A percentile compares a stretch with the other conserved stretches of the same genome.
Conservation (phyloP, 2,329 filamentous ascomycete genomes). For the Stagonosporopsis chrysanthemi region DNA sequence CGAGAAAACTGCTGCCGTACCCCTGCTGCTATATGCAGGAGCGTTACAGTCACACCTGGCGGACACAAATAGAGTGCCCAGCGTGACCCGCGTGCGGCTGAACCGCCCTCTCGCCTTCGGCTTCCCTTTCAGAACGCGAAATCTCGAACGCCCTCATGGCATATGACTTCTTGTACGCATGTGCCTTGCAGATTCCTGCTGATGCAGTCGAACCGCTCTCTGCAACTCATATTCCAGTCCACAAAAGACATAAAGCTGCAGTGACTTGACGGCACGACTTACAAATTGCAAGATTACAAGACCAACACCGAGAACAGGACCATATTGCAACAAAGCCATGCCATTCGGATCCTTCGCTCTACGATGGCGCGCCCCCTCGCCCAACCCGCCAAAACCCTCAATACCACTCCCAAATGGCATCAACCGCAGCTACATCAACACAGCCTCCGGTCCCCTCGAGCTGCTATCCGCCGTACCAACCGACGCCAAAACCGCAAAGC, state of each 20-base stretch:
- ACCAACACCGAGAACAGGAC: not conserved
- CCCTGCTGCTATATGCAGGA: not conserved
- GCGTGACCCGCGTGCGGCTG: conserved; percentile 20
- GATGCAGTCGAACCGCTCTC: not conserved
- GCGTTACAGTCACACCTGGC: not conserved
- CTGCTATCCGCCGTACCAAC: conserved; percentile 55
- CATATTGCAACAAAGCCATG: conserved; percentile 18
- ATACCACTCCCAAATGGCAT: conserved; percentile 54
- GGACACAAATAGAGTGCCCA: conserved; percentile 10
- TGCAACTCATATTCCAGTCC: not conserved
- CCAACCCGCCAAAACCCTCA: conserved; percentile 31
- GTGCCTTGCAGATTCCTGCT: not conserved
- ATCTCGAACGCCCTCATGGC: not conserved
- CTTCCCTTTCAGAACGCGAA: conserved; percentile 8
- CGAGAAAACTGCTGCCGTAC: too few relatives aligned
- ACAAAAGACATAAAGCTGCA: not conserved
- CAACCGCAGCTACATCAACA: conserved; percentile 55
- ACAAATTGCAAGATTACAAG: not conserved
- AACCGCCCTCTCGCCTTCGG: conserved; percentile 15
- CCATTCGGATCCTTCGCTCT: conserved; percentile 41
- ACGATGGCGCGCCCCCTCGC: conserved; percentile 35
- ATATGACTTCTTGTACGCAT: not conserved
- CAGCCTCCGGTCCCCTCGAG: conserved; percentile 58
- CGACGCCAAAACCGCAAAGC: conserved; percentile 20
- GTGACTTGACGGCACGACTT: not conserved